Percentiles rank a stretch among this genome's conserved stretches.
Conservation (phyloP, 2,329 filamentous ascomycete genomes). For the Xenoacremonium recifei region DNA sequence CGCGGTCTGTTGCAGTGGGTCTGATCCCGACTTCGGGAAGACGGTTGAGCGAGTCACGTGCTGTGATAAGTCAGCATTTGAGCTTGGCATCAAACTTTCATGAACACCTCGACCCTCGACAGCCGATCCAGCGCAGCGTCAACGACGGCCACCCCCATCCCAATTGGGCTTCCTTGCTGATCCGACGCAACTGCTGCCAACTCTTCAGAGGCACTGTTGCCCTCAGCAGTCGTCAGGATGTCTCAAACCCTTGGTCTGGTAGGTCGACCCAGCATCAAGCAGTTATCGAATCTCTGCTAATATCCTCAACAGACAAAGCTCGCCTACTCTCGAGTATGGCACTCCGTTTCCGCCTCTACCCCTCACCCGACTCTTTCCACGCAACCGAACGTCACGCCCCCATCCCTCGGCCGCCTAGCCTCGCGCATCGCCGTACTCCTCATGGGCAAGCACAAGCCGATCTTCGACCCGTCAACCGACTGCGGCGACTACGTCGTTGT, state of each 20-base stretch:
- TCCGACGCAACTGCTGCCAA: conserved; percentile 10
- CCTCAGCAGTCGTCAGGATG: conserved; percentile 49
- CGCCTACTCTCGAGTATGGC: conserved; percentile 95
- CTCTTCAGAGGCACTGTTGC: conserved; percentile 14
- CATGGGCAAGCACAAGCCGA: conserved; percentile 99
- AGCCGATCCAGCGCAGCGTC: conserved; percentile 17
- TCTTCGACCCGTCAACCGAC: conserved; percentile 95
- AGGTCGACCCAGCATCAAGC: conserved; percentile 28
- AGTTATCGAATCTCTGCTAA: conserved; percentile 3
- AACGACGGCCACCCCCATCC: conserved; percentile 12
- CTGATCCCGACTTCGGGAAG: conserved; percentile 21
- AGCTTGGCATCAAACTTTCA: conserved; percentile 29
- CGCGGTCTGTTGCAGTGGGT: conserved; percentile 14
- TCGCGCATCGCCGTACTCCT: conserved; percentile 82
- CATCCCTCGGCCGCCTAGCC: conserved; percentile 86
- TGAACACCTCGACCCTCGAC: conserved; percentile 12
- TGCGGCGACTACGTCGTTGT: conserved; percentile 99
- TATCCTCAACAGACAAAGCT: conserved; percentile 71
- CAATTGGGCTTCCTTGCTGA: conserved; percentile 10
- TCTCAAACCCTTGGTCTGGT: conserved; percentile 78
- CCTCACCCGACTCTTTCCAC: conserved; percentile 62
- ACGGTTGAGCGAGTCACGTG: conserved; percentile 14
- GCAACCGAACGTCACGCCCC: conserved; percentile 58
- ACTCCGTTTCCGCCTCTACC: conserved; percentile 72
- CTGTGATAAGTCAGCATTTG: conserved; percentile 24